These are phyloP conservation scores for Kwoniella sp. DNA, from an alignment of 768 basidiomycete species.

Conservation along the genomic window DNA sequence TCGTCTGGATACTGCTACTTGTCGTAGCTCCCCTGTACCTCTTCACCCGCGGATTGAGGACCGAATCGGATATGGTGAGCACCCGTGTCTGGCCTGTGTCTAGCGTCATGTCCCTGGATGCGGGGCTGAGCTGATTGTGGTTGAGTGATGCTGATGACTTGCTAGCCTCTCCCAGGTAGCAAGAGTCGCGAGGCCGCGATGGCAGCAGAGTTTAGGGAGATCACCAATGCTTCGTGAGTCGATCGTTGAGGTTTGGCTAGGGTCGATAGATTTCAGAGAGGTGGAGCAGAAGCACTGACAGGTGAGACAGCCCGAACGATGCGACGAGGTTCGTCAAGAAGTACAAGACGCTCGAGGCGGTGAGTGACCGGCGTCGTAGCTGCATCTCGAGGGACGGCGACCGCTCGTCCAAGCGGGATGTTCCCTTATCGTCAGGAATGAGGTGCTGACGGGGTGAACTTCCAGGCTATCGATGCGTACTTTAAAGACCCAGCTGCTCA, in stretches of 20 bases:
- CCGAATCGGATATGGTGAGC: constrained; percentile 1
- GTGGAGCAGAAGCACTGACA: neutral
- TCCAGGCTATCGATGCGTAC: constrained; percentile 46
- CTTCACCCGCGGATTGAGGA: neutral
- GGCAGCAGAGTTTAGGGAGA: constrained; percentile 30
- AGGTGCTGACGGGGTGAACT: too few relatives aligned
- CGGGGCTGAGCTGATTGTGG: neutral
- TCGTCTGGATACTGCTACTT: neutral
- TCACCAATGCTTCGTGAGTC: constrained; percentile 46
- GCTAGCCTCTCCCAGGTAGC: constrained; percentile 7
- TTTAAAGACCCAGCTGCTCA: constrained; percentile 41
- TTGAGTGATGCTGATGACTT: neutral
- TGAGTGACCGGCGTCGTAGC: constrained; percentile 12
- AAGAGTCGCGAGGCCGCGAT: constrained; percentile 8
- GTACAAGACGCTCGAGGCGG: constrained; percentile 44
- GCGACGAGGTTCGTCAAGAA: constrained; percentile 44
- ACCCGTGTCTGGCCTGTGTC: neutral
- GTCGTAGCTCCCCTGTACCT: neutral
- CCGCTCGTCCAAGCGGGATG: neutral
- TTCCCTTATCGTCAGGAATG: too few relatives aligned
- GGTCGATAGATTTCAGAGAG: neutral
- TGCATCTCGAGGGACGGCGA: neutral
- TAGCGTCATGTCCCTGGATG: neutral
- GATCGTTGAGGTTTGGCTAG: neutral
- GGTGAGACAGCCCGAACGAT: constrained; percentile 27